Percentiles rank a stretch among this genome's conserved stretches.
Evolutionary conservation across 345 rosid species (phyloP).

Genomic region (Brassica incana): DNA sequence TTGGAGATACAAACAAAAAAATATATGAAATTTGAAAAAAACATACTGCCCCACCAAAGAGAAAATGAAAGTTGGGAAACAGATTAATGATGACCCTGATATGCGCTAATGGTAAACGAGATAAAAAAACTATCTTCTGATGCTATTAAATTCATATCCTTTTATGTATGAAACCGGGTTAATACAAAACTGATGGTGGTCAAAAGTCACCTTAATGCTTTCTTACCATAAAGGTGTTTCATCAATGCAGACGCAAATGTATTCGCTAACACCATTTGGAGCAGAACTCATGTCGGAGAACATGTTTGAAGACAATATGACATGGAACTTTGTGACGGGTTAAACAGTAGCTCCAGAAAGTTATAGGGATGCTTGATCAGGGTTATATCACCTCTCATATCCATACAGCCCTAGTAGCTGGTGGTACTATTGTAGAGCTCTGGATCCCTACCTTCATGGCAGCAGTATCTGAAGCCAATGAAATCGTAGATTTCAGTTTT

Average conservation of each 20-base stretch:
- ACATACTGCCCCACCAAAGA: not conserved
- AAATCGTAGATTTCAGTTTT: not conserved
- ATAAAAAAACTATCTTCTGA: not conserved
- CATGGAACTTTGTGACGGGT: conserved; percentile 93
- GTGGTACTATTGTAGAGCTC: conserved; percentile 79
- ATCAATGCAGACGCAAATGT: conserved; percentile 76
- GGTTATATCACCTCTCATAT: conserved; percentile 76
- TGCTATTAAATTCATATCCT: not conserved
- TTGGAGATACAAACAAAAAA: conserved; percentile 10
- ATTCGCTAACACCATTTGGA: conserved; percentile 80
- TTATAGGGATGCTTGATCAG: conserved; percentile 73
- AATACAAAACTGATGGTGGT: not conserved
- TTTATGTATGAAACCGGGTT: not conserved
- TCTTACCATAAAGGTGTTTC: not conserved
- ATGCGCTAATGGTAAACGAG: conserved; percentile 83
- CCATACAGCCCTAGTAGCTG: conserved; percentile 66
- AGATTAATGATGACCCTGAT: conserved; percentile 60
- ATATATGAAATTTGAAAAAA: not conserved
- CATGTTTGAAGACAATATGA: conserved; percentile 59
- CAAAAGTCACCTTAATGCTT: not conserved
- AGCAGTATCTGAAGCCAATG: conserved; percentile 40
- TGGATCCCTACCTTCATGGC: conserved; percentile 69
- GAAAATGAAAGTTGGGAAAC: not conserved
- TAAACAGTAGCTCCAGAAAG: conserved; percentile 83
- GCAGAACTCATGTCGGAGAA: conserved; percentile 60